Conservation (phyloP, 192 early-diverging fungal genomes). For the Paraglomus brasilianum region DNA sequence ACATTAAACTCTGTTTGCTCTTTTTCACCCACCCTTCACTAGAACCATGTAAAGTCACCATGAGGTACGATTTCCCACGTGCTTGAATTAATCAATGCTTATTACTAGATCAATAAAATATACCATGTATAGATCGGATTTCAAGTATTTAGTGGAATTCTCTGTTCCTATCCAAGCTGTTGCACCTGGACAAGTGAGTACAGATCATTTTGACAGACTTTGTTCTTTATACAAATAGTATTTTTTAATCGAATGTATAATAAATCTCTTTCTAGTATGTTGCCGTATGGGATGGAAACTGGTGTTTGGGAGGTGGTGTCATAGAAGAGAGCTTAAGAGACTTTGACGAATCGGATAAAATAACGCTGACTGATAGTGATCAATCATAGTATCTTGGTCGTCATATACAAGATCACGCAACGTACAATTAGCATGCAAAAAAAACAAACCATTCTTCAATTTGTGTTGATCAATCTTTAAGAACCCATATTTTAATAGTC, state of each 20-base stretch:
- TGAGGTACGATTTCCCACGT: background rate
- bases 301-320: slow-evolving; percentile 47
- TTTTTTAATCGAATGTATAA: background rate
- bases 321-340: slow-evolving; percentile 38
- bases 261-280: slow-evolving; percentile 29
- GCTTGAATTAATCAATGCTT: background rate
- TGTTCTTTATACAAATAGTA: background rate
- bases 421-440: too few species aligned
- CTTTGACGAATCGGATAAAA: too few species aligned
- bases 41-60: slow-evolving; percentile 7
- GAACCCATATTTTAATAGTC: too few species aligned
- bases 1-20: background rate
- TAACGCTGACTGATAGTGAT: too few species aligned
- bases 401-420: too few species aligned
- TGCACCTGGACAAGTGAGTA: slow-evolving; percentile 37
- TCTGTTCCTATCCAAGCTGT: slow-evolving; percentile 40
- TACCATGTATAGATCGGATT: slow-evolving; percentile 11
- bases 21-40: too few species aligned
- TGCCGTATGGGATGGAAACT: slow-evolving; percentile 44
- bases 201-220: background rate
- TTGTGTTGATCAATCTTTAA: too few species aligned
- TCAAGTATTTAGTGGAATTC: slow-evolving; percentile 34
- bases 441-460: too few species aligned
- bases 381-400: too few species aligned
- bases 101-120: background rate